Evolutionary conservation across 2,329 filamentous ascomycete genomes (phyloP), one percentile per base, ranked within the genome.

Genomic region (Knufia fluminis): DNA sequence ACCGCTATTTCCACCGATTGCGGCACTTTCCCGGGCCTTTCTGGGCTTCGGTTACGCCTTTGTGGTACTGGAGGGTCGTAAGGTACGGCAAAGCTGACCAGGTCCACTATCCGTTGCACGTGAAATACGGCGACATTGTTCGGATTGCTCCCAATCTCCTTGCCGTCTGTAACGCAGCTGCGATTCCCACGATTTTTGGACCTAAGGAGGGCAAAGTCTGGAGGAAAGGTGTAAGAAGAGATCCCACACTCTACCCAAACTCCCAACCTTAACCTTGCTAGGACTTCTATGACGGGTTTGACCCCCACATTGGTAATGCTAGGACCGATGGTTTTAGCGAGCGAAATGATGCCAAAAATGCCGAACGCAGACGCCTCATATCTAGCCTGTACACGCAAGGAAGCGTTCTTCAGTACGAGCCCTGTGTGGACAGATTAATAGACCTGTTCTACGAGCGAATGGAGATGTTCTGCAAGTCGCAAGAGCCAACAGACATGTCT

Each of bases 101-200:
- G 31, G 31, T 52, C 35, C 53, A 55, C 31, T 36, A 48, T 2
- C 42, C 51, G 10, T 35, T 59, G 17, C 56, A 58, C 48, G 49
- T 54, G 51, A 58, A 58, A 48, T 55, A 57, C 46, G 56, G 56
- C 10, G 22, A 36, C 7, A 33, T 58, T 23, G 51, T 58, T 19
- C 41, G 56, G 16, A 50, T 58, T n/a, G 32, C 51, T 3, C 56
- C 54, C 8, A 57, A 56, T 24, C 46, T 51, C 17, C 44, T 58
- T 2, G 33, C 44, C 12, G 50, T 53, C 17, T 50, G 50, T 16
- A 51, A 58, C 28, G 52, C 56, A 4, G 31, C 42, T 1, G 54
- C 54, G 14, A 45, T 57, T 24, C 46, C 53, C 9, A 53, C 42
- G 7, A 55, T 58, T 19, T 49, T 46, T 20, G 14, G 28, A 3